Conservation (phyloP, 75 land plant species). For the Adiantum capillusveneris region DNA sequence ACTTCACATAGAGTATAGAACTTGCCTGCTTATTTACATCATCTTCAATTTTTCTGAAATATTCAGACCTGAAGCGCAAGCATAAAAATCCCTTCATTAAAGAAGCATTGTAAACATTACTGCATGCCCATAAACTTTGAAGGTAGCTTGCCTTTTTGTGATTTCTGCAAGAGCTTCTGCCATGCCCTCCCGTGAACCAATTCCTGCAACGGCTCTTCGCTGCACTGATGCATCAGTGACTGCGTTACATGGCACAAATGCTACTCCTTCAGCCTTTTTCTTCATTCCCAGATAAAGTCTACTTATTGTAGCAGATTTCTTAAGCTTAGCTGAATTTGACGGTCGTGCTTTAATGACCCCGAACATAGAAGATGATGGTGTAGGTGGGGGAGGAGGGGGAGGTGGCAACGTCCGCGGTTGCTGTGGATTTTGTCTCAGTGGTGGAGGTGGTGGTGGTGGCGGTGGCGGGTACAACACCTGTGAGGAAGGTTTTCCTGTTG, state of each 20-base stretch:
- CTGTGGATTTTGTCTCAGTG: conserved; percentile 3
- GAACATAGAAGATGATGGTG: too few species aligned
- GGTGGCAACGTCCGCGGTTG: conserved; percentile 30
- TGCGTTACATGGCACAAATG: neutral
- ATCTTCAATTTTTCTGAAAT: conserved; percentile 44
- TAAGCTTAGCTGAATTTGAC: conserved; percentile 33
- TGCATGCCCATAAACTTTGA: too few species aligned
- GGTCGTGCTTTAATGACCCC: conserved; percentile 15
- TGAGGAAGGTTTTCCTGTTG: neutral
- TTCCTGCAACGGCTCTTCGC: conserved; percentile 12
- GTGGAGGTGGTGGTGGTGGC: conserved; percentile 6
- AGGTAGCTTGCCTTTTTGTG: conserved; percentile 39
- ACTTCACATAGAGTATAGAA: conserved; percentile 39
- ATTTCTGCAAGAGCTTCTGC: conserved; percentile 72
- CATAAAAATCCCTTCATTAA: neutral
- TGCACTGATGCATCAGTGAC: conserved; percentile 7
- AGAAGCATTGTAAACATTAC: too few species aligned
- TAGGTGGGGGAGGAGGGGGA: too few species aligned
- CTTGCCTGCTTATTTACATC: conserved; percentile 42
- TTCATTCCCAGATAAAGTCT: conserved; percentile 50
- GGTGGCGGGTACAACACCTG: conserved; percentile 9
- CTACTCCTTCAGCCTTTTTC: conserved; percentile 48
- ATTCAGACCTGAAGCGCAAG: conserved; percentile 13
- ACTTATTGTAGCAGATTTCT: conserved; percentile 55
- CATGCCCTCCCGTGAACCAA: conserved; percentile 29